Percentiles rank a stretch among this genome's conserved stretches.
phyloP scores from a whole-genome alignment of 495 filamentous ascomycete genomes.

The Aspergillus avenaceus region DNA sequence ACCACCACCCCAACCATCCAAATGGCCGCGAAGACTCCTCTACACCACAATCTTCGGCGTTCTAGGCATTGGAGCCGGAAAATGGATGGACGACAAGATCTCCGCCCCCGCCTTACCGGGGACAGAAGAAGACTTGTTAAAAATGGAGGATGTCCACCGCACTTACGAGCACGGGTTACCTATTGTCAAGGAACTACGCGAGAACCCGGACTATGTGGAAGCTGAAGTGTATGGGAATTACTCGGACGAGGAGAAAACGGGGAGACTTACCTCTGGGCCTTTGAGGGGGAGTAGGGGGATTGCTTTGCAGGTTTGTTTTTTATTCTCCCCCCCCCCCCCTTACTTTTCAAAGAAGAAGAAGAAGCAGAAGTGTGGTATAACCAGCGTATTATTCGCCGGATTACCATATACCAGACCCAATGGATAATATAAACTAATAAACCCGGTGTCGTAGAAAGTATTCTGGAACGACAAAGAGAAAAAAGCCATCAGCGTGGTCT shows the following conservation, averaged over 20 bases:
- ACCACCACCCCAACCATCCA: conserved; percentile 20
- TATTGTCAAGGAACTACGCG: conserved; percentile 49
- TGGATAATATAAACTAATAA: too few relatives aligned
- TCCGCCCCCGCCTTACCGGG: conserved; percentile 29
- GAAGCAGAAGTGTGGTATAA: too few relatives aligned
- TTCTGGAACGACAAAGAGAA: conserved; percentile 51
- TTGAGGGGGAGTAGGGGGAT: conserved; percentile 37
- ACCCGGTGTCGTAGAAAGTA: conserved; percentile 39
- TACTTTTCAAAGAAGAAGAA: too few relatives aligned
- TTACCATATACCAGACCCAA: too few relatives aligned
- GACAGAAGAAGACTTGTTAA: conserved; percentile 23
- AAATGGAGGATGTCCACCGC: conserved; percentile 20
- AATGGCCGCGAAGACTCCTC: conserved; percentile 37
- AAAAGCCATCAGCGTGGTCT: conserved; percentile 52
- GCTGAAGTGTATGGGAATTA: conserved; percentile 52
- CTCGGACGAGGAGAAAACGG: conserved; percentile 29
- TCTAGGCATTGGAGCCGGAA: conserved; percentile 24
- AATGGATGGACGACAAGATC: conserved; percentile 25
- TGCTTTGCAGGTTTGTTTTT: conserved; percentile 37
- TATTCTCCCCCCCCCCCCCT: too few relatives aligned
- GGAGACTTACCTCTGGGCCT: conserved; percentile 37
- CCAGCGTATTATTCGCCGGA: too few relatives aligned
- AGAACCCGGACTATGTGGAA: conserved; percentile 50
- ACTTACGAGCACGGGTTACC: conserved; percentile 40
- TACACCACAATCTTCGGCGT: conserved; percentile 34